phyloP scores from a whole-genome alignment of 108 stramenopile genomes.

The Seminavis robusta region DNA sequence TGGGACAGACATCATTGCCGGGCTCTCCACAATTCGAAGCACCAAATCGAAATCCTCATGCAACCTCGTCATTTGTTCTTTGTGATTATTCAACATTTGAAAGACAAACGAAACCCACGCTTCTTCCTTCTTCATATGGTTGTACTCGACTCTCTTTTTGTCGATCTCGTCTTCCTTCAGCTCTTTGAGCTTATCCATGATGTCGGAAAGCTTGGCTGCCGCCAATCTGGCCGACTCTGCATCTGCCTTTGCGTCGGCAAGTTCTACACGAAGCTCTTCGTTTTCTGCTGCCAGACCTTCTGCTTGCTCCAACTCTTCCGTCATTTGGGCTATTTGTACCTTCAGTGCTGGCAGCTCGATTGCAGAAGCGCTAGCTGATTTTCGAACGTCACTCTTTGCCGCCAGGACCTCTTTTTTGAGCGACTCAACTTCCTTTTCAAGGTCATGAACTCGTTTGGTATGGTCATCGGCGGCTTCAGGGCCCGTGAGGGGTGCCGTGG shows the following conservation, averaged over 20 bases:
- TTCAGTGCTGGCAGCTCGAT: conserved; percentile 35
- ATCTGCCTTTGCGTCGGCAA: conserved; percentile 35
- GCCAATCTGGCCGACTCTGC: conserved; percentile 32
- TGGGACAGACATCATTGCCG: conserved; percentile 3
- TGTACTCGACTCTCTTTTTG: conserved; percentile 31
- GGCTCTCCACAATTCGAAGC: conserved; percentile 33
- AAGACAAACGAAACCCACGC: conserved; percentile 41
- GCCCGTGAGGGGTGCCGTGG: background rate
- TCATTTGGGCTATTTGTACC: conserved; percentile 25
- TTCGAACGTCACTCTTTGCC: conserved; percentile 11
- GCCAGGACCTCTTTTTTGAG: conserved; percentile 4
- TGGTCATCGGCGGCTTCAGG: background rate
- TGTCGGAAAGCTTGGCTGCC: conserved; percentile 32
- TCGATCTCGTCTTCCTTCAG: conserved; percentile 35
- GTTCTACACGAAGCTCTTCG: conserved; percentile 21
- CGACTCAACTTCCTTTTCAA: conserved; percentile 24
- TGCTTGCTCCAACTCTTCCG: conserved; percentile 22
- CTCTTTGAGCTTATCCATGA: conserved; percentile 40
- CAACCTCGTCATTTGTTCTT: conserved; percentile 31
- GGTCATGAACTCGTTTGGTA: conserved; percentile 15
- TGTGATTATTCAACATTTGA: conserved; percentile 28
- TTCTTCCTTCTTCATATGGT: conserved; percentile 40
- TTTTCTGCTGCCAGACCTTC: conserved; percentile 37
- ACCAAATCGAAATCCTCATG: conserved; percentile 34
- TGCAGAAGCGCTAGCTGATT: conserved; percentile 18